Evolutionary conservation across 2,329 filamentous ascomycete species (phyloP), one percentile per base, ranked within the genome.

Genomic region (Apiospora saccharicola): DNA sequence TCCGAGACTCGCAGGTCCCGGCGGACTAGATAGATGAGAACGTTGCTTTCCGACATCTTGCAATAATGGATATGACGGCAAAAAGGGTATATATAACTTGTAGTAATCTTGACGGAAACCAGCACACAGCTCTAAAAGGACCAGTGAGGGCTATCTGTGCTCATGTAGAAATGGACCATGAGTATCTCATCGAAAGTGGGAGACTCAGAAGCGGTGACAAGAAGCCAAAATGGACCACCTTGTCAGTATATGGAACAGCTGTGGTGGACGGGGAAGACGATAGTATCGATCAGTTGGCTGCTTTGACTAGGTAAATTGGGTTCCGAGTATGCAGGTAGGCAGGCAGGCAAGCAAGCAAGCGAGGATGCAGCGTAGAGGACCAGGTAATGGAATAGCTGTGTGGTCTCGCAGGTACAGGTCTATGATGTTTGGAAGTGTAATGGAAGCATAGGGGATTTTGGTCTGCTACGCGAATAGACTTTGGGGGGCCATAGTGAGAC

Each of bases 1-100:
- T 96, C 93, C 41, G 89, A 86, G 37, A 93, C 85, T 73, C 94
- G 91, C 26, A 95, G 85, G 79, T 96, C 94, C 75, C 91, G 90
- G 64, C 93, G 90, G 47, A 95, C 81, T 30, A 95, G 80, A 78
- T 94, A 95, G 71, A 96, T 85, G 70, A 95, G 83, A 34, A 93
- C 85, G 44, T 87, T 89, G 14, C 78, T 80, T 34, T 74, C 75
- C 69, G 77, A 72, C 81, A 82, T 83, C 57, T 34, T 68, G 30
- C 22, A 37, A 19, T 34, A 53, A 19, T 24, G 30, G 68, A 7
- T 26, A 47, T 68, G 26, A 68, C 67, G 67, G 47, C 67, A 22
- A 68, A 26, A 41, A 4, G 67, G n/a, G 67, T 68, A 68, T 19
- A 47, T 22, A 37, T 34, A 34, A 13, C 10, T 22, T 1, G 26